Percentiles rank a stretch among this genome's conserved stretches.
These are phyloP conservation scores for Cercospora berteroae DNA, from an alignment of 2,329 filamentous ascomycete species.

Conservation along the genomic window DNA sequence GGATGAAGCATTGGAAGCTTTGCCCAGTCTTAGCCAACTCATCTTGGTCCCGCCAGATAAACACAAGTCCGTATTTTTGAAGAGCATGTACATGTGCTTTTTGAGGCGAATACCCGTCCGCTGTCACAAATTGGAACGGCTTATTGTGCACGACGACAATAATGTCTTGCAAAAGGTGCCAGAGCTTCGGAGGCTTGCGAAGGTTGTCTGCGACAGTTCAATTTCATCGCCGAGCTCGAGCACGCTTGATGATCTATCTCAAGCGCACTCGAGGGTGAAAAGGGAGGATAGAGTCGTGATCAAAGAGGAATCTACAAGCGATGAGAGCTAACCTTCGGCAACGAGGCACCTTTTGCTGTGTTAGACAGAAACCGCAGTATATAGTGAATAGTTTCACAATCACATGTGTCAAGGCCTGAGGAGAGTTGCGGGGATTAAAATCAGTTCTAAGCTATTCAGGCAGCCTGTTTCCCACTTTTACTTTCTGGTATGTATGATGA, in stretches of 20 bases:
- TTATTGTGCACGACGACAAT: constrained; percentile 23
- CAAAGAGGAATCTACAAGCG: constrained; percentile 9
- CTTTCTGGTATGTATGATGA: no score
- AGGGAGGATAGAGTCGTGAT: background rate
- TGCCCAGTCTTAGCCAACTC: constrained; percentile 27
- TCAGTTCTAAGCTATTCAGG: no score
- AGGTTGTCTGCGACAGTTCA: constrained; percentile 17
- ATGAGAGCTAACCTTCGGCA: background rate
- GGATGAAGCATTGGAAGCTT: constrained; percentile 21
- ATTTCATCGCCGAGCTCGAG: background rate
- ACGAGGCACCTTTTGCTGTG: no score
- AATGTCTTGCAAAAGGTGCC: constrained; percentile 21
- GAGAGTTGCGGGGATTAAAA: no score
- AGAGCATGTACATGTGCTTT: constrained; percentile 31
- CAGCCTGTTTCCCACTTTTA: no score
- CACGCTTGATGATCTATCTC: background rate
- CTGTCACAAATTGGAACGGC: constrained; percentile 21
- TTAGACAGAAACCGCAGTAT: no score
- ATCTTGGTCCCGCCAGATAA: constrained; percentile 25
- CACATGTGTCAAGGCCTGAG: no score
- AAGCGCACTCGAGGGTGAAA: background rate
- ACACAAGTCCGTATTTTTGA: constrained; percentile 27
- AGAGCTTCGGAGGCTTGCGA: constrained; percentile 15
- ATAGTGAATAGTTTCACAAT: no score
- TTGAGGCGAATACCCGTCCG: constrained; percentile 24